Percentiles rank a stretch among this genome's conserved stretches.
These are phyloP conservation scores for Cytospora piceicola DNA, from an alignment of 2,329 filamentous ascomycete species.

Conservation along the genomic window DNA sequence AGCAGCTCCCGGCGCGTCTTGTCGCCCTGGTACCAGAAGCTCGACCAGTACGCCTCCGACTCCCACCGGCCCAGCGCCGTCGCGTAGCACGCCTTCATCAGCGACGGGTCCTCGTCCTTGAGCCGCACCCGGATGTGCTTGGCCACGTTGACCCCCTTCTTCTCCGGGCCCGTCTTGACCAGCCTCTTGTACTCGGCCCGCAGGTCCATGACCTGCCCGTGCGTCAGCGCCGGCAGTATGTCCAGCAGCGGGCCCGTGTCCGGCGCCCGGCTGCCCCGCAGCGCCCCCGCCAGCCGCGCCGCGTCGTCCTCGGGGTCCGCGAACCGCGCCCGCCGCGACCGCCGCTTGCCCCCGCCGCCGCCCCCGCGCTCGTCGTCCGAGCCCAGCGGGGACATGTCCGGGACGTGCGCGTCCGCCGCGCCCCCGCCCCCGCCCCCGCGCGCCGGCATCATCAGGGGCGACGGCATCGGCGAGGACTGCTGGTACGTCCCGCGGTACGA, in stretches of 20 bases:
- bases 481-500: constrained; percentile 94
- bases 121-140: constrained; percentile 80
- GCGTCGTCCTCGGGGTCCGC: constrained; percentile 85
- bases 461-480: constrained; percentile 92
- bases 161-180: constrained; percentile 75
- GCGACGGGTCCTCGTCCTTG: constrained; percentile 72
- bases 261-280: constrained; percentile 67
- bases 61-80: constrained; percentile 90
- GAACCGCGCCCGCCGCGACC: constrained; percentile 70
- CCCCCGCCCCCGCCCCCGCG: constrained; percentile 49
- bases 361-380: constrained; percentile 54
- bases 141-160: constrained; percentile 80
- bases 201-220: constrained; percentile 85
- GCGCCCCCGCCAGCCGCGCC: constrained; percentile 72
- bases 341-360: constrained; percentile 50
- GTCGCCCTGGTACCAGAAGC: constrained; percentile 94
- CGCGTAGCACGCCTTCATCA: constrained; percentile 91
- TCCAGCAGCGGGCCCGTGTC: constrained; percentile 76
- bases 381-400: constrained; percentile 57
- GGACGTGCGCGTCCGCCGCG: constrained; percentile 47
- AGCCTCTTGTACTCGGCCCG: constrained; percentile 89
- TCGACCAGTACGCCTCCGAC: constrained; percentile 95
- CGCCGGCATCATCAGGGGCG: constrained; percentile 66
- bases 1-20: constrained; percentile 83
- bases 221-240: constrained; percentile 80